phyloP scores from a whole-genome alignment of 2,329 filamentous ascomycete genomes.

The Escovopsis sp. region DNA sequence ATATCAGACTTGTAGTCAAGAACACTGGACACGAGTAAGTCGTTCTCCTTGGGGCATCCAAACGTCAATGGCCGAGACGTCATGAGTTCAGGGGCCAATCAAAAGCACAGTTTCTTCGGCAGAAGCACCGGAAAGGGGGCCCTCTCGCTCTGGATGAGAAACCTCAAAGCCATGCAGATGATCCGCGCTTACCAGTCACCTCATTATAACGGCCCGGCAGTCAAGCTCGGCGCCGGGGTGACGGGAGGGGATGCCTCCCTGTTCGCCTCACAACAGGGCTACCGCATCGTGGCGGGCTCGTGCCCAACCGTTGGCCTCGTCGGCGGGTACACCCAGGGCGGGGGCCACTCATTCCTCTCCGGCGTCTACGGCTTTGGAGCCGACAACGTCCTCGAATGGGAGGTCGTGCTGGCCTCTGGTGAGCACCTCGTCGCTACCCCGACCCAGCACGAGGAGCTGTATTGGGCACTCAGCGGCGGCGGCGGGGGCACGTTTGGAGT shows the following conservation, averaged over 20 bases:
- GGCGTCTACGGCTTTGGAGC: constrained; percentile 31
- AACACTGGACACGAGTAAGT: constrained; percentile 16
- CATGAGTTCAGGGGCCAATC: neutral
- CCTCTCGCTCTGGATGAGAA: constrained; percentile 25
- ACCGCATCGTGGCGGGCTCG: constrained; percentile 35
- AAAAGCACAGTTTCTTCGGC: constrained; percentile 14
- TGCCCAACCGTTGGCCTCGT: constrained; percentile 27
- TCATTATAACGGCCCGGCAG: constrained; percentile 27
- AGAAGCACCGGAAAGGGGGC: constrained; percentile 22
- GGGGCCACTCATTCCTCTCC: constrained; percentile 28
- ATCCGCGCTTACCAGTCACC: constrained; percentile 6
- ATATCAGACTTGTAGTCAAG: constrained; percentile 15
- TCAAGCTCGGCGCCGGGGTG: constrained; percentile 39
- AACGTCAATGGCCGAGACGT: neutral
- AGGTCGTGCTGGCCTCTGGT: constrained; percentile 31
- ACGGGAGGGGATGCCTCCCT: constrained; percentile 35
- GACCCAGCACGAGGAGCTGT: constrained; percentile 31
- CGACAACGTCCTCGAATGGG: constrained; percentile 31
- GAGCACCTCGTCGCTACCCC: constrained; percentile 25
- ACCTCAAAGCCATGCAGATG: constrained; percentile 19
- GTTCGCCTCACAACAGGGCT: constrained; percentile 27
- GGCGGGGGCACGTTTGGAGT: constrained; percentile 39
- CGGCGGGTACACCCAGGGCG: constrained; percentile 33
- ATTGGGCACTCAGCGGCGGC: constrained; percentile 39
- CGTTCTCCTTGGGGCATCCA: neutral